A percentile compares a stretch with the other conserved stretches of the same genome.
These are phyloP conservation scores for Akanthomyces uredinophilus DNA, from an alignment of 2,329 filamentous ascomycete species.

Conservation along the genomic window DNA sequence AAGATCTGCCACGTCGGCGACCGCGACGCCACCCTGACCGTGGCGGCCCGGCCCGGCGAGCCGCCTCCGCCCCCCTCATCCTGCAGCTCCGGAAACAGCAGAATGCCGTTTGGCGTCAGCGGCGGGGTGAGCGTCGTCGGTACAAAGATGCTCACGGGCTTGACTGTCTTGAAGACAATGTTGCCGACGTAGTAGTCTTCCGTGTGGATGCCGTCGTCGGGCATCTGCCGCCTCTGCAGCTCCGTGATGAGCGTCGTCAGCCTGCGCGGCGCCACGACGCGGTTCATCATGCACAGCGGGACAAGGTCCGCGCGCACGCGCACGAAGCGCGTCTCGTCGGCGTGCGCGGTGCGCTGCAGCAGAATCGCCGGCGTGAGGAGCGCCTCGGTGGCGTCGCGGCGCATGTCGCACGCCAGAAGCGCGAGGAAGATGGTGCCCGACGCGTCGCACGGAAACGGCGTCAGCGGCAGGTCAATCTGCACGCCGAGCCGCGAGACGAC, in stretches of 20 bases:
- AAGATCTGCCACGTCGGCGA: slow-evolving; percentile 26
- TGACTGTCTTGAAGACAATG: neutral
- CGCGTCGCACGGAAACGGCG: slow-evolving; percentile 23
- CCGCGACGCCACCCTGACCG: slow-evolving; percentile 21
- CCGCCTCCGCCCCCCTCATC: neutral
- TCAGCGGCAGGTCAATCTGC: slow-evolving; percentile 16
- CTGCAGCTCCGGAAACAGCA: slow-evolving; percentile 22
- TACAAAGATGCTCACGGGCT: slow-evolving; percentile 19
- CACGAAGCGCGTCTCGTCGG: slow-evolving; percentile 24
- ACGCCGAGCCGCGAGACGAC: neutral
- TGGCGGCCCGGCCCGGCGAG: neutral
- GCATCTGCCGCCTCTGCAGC: slow-evolving; percentile 17
- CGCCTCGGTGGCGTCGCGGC: slow-evolving; percentile 19
- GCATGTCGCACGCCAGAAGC: slow-evolving; percentile 26
- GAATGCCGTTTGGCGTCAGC: slow-evolving; percentile 22
- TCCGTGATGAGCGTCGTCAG: slow-evolving; percentile 19
- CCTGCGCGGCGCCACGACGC: slow-evolving; percentile 22
- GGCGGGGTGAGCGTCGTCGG: slow-evolving; percentile 18
- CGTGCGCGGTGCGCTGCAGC: slow-evolving; percentile 25
- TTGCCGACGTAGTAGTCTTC: neutral
- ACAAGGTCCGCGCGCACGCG: slow-evolving; percentile 24
- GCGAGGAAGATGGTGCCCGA: slow-evolving; percentile 25
- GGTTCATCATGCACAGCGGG: slow-evolving; percentile 24
- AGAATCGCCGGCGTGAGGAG: slow-evolving; percentile 22
- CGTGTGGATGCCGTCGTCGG: neutral